Evolutionary conservation across 139 green algal species (phyloP), one percentile per base, ranked within the genome.

Genomic region (Spirogloea muscicola): DNA sequence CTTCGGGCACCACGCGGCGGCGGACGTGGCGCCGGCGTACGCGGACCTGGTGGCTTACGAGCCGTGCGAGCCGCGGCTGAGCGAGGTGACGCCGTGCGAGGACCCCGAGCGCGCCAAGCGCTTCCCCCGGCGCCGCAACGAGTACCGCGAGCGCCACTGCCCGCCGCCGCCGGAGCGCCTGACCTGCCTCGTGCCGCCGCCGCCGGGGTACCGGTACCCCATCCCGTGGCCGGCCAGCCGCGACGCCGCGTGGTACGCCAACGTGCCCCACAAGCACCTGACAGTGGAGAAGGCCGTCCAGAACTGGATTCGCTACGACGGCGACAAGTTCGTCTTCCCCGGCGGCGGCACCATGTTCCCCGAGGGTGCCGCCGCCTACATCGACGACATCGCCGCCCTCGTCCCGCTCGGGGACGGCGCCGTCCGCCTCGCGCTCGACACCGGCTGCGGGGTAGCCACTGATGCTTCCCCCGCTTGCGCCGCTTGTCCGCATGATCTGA

Each of bases 221-320:
- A 25, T 73, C 41, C 16, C 49, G 7, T 73, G 64, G 64, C 64
- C 64, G 41, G 34, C 61, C 34, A 67, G 43, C 16, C n/a, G 48
- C 3, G 49, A 64, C 49, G 42, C 61, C 42, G 48, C 49, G 21
- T 73, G 64, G 64, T 73, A 73, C 41, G 49, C 48, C 13, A 73
- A 73, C 41, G 64, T 73, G 29, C 64, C 64, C n/a, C 33, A 73
- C 41, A 61, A 73, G 49, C 49, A 61, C 29, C 18, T 73, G 31
- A 61, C 49, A 3, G 38, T 13, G 16, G 64, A 27, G 43, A 73
- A 73, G 64, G 49, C 48, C n/a, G 49, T 44, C 13, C 64, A 73
- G 64, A 73, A 73, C 33, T 73, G 64, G 64, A 64, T 73, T n/a
- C 64, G 41, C 1, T 64, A 73, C 49, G 43, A 73, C 16, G 59